Evolutionary conservation across 495 filamentous ascomycete genomes (phyloP).

Genomic region (Amorphotheca resinae): DNA sequence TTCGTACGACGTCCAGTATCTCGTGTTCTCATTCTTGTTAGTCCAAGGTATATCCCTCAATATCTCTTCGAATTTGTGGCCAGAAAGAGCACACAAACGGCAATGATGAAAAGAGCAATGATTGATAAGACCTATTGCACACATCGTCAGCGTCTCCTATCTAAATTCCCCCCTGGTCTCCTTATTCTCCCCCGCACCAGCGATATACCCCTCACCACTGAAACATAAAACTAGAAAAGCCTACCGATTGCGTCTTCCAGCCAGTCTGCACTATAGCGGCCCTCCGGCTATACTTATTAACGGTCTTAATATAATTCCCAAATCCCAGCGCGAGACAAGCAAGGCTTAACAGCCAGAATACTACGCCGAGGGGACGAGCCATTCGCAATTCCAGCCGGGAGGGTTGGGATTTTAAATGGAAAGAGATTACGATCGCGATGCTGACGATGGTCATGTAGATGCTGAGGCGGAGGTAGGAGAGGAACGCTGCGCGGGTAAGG

Average conservation of each 20-base stretch:
- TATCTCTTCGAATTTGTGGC: constrained; percentile 19
- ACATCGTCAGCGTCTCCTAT: not conserved
- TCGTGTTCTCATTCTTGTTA: constrained; percentile 38
- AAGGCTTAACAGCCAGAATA: constrained; percentile 78
- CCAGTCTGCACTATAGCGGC: constrained; percentile 83
- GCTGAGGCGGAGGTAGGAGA: constrained; percentile 85
- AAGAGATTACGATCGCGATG: constrained; percentile 81
- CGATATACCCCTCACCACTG: not conserved
- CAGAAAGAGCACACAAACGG: constrained; percentile 50
- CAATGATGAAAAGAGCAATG: constrained; percentile 69
- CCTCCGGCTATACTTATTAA: constrained; percentile 69
- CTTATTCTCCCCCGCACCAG: not conserved
- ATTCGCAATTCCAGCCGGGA: constrained; percentile 57
- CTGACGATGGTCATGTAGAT: constrained; percentile 86
- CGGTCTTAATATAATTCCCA: constrained; percentile 76
- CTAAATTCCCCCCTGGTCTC: not conserved
- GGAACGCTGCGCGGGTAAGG: constrained; percentile 42
- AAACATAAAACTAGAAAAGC: constrained; percentile 18
- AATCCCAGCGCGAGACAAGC: constrained; percentile 64
- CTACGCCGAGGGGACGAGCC: constrained; percentile 68
- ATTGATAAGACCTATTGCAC: constrained; percentile 50
- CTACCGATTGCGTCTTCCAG: constrained; percentile 78
- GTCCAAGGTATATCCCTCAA: constrained; percentile 23
- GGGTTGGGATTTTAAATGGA: constrained; percentile 71
- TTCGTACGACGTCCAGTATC: not conserved